A percentile compares a stretch with the other conserved stretches of the same genome.
Conservation (phyloP, 495 filamentous ascomycete genomes). For the Terfezia boudieri region DNA sequence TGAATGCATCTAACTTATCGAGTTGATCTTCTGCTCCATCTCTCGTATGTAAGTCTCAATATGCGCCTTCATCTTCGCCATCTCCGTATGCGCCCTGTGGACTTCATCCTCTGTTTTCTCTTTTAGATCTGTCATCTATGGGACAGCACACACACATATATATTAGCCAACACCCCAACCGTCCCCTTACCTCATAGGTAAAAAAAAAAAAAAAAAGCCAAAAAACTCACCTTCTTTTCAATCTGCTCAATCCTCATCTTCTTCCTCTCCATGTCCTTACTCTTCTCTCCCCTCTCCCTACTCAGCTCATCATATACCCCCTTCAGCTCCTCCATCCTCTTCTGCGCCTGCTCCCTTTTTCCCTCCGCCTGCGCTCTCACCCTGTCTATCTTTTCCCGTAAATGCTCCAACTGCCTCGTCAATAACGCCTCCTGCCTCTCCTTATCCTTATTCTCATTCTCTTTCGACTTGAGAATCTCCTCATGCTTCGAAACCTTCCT, state of each 20-base stretch:
- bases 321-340: slow-evolving; percentile 75
- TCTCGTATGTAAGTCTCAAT: slow-evolving; percentile 94
- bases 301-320: slow-evolving; percentile 56
- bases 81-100: slow-evolving; percentile 67
- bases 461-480: slow-evolving; percentile 67
- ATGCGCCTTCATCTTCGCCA: slow-evolving; percentile 86
- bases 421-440: slow-evolving; percentile 68
- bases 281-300: slow-evolving; percentile 65
- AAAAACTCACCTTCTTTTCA: slow-evolving; percentile 73
- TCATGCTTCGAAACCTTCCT: slow-evolving; percentile 53
- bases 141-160: background rate
- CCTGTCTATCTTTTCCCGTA: slow-evolving; percentile 64
- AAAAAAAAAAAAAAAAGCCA: slow-evolving; percentile 5
- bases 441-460: slow-evolving; percentile 73
- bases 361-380: slow-evolving; percentile 53
- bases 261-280: slow-evolving; percentile 72
- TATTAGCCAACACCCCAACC: background rate
- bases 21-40: slow-evolving; percentile 52
- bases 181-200: background rate
- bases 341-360: slow-evolving; percentile 55
- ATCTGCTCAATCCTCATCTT: slow-evolving; percentile 87
- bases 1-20: background rate
- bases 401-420: slow-evolving; percentile 59
- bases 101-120: slow-evolving; percentile 93
- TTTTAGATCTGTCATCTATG: slow-evolving; percentile 84